Evolutionary conservation across 1,284 basidiomycete genomes (phyloP).

Genomic region (Taiwanofungus camphoratus): DNA sequence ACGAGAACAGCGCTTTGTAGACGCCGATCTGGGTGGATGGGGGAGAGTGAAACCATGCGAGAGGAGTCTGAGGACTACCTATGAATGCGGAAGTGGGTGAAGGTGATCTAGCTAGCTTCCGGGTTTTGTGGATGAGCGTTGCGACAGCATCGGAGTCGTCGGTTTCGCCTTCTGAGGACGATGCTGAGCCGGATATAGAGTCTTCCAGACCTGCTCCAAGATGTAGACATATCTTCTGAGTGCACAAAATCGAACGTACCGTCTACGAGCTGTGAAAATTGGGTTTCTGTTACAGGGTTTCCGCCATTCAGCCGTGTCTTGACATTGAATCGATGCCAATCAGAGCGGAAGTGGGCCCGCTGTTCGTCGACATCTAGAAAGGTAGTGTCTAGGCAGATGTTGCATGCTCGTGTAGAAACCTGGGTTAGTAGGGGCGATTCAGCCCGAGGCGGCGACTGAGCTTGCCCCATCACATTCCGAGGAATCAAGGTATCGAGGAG

Average conservation of each 20-base stretch:
- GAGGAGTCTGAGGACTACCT: constrained; percentile 60
- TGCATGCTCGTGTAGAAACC: constrained; percentile 54
- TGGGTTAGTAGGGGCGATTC: constrained; percentile 25
- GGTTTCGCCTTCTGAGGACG: constrained; percentile 49
- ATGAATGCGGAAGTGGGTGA: constrained; percentile 37
- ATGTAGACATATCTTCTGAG: background rate
- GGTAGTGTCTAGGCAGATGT: constrained; percentile 64
- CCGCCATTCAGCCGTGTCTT: constrained; percentile 69
- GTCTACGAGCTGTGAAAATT: constrained; percentile 76
- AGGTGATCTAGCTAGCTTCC: constrained; percentile 41
- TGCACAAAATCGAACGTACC: constrained; percentile 40
- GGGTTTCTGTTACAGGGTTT: constrained; percentile 57
- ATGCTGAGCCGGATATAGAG: constrained; percentile 86
- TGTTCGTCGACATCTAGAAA: constrained; percentile 82
- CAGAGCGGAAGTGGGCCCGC: constrained; percentile 84
- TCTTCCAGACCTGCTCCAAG: constrained; percentile 69
- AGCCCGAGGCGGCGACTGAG: constrained; percentile 14
- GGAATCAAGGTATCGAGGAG: constrained; percentile 64
- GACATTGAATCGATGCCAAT: constrained; percentile 98
- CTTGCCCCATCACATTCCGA: constrained; percentile 47
- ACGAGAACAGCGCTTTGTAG: constrained; percentile 72
- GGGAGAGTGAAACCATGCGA: constrained; percentile 87
- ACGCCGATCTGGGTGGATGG: constrained; percentile 86
- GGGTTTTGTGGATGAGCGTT: constrained; percentile 58
- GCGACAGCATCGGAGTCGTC: constrained; percentile 63